Evolutionary conservation across 371 early-diverging fungal genomes (phyloP).

Genomic region (Apophysomyces variabilis): DNA sequence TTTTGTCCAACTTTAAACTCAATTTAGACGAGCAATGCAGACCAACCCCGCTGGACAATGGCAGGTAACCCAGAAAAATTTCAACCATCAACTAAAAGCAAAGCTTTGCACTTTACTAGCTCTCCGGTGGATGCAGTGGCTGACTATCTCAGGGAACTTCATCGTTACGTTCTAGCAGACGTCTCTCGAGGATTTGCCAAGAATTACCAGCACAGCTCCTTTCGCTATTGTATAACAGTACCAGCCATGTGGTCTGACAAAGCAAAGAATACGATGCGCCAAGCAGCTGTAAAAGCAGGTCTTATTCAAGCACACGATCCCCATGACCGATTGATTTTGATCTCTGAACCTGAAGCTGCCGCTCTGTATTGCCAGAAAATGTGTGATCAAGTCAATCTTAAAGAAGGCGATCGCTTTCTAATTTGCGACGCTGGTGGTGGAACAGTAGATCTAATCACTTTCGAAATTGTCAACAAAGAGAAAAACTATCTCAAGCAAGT

Average conservation of each 20-base stretch:
- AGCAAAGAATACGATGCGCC: constrained; percentile 62
- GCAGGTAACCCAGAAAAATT: constrained; percentile 23
- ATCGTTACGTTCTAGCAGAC: constrained; percentile 45
- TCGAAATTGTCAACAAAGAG: constrained; percentile 36
- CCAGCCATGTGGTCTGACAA: constrained; percentile 57
- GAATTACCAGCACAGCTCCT: constrained; percentile 42
- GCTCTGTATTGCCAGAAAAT: constrained; percentile 61
- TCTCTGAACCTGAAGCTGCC: constrained; percentile 67
- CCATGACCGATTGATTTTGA: constrained; percentile 54
- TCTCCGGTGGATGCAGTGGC: constrained; percentile 39
- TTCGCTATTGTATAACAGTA: constrained; percentile 54
- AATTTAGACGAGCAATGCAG: constrained; percentile 51
- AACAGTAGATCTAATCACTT: constrained; percentile 62
- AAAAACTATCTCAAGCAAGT: constrained; percentile 52
- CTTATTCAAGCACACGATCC: constrained; percentile 52
- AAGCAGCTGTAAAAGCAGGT: constrained; percentile 58
- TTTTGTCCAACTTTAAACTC: constrained; percentile 59
- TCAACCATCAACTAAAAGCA: neutral
- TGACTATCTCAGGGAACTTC: constrained; percentile 43
- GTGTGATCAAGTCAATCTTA: constrained; percentile 57
- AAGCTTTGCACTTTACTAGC: constrained; percentile 19
- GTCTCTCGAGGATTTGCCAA: constrained; percentile 48
- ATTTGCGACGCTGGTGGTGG: constrained; percentile 72
- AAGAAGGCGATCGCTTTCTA: constrained; percentile 57
- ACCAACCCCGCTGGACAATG: constrained; percentile 41